These are phyloP conservation scores for Microcyclospora tardicrescens DNA, from an alignment of 2,329 filamentous ascomycete species.

Conservation along the genomic window DNA sequence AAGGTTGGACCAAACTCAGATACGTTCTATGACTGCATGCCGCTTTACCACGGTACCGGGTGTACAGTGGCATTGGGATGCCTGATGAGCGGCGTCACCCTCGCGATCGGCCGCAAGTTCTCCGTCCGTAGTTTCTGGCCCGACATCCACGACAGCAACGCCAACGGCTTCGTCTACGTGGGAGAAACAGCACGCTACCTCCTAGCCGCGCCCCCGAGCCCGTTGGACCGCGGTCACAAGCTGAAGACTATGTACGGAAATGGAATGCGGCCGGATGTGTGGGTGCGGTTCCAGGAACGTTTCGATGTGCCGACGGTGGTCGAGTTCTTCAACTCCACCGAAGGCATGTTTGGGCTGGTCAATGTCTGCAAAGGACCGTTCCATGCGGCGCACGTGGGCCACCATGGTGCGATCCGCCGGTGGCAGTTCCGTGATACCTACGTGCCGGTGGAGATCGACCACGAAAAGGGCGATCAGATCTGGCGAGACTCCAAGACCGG, in stretches of 20 bases:
- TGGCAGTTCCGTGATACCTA: conserved; percentile 40
- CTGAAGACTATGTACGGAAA: conserved; percentile 52
- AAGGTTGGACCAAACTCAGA: conserved; percentile 35
- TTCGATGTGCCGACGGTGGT: conserved; percentile 50
- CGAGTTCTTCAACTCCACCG: conserved; percentile 70
- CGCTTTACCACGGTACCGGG: conserved; percentile 63
- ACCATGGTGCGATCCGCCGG: conserved; percentile 53
- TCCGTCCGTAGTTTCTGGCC: conserved; percentile 58
- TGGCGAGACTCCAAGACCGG: conserved; percentile 53
- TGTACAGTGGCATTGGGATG: conserved; percentile 45
- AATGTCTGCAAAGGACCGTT: conserved; percentile 41
- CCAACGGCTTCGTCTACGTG: conserved; percentile 64
- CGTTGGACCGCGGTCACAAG: conserved; percentile 46
- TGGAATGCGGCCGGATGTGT: conserved; percentile 56
- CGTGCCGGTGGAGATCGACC: conserved; percentile 56
- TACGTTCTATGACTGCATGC: conserved; percentile 67
- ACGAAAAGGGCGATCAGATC: conserved; percentile 51
- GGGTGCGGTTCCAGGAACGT: conserved; percentile 49
- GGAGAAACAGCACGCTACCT: conserved; percentile 66
- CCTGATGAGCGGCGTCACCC: conserved; percentile 42
- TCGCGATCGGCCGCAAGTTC: conserved; percentile 55
- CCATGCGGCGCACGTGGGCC: conserved; percentile 51
- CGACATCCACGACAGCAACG: conserved; percentile 53
- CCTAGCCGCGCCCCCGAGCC: conserved; percentile 51
- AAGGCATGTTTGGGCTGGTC: conserved; percentile 51